Conservation (phyloP, 2,329 filamentous ascomycete genomes). For the Scleromitrula shiraiana region DNA sequence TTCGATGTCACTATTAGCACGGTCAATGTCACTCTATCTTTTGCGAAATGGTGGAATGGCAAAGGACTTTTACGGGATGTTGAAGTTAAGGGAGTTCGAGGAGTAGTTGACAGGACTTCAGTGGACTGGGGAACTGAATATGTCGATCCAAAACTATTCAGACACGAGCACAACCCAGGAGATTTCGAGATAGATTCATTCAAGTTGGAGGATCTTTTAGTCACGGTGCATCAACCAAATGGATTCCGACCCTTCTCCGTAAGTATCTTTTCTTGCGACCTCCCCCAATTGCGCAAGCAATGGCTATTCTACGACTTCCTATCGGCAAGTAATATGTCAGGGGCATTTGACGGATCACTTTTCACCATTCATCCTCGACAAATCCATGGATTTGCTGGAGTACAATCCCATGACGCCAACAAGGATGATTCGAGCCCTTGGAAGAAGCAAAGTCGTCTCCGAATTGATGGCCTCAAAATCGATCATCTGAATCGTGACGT, state of each 20-base stretch:
- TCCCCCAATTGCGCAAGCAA: constrained; percentile 86
- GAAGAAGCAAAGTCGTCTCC: constrained; percentile 91
- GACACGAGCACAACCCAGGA: constrained; percentile 78
- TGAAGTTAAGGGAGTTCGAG: constrained; percentile 86
- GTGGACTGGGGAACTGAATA: constrained; percentile 63
- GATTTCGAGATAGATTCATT: constrained; percentile 98
- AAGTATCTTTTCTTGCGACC: constrained; percentile 91
- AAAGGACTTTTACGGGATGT: constrained; percentile 88
- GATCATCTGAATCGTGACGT: constrained; percentile 93
- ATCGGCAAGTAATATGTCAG: constrained; percentile 91
- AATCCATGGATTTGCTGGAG: constrained; percentile 68
- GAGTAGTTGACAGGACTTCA: constrained; percentile 82
- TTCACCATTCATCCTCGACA: constrained; percentile 96
- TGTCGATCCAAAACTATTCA: constrained; percentile 77
- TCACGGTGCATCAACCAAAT: constrained; percentile 85
- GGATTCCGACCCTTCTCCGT: constrained; percentile 91
- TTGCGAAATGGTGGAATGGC: constrained; percentile 98
- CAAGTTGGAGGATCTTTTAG: constrained; percentile 86
- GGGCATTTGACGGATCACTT: constrained; percentile 87
- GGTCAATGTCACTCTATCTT: constrained; percentile 92
- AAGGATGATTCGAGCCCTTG: constrained; percentile 64
- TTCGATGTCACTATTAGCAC: constrained; percentile 93
- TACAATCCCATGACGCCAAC: constrained; percentile 41
- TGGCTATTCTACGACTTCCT: constrained; percentile 98
- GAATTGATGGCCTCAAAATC: constrained; percentile 89